Conservation (phyloP, 2,329 filamentous ascomycete species). For the Aspergillus sergii region DNA sequence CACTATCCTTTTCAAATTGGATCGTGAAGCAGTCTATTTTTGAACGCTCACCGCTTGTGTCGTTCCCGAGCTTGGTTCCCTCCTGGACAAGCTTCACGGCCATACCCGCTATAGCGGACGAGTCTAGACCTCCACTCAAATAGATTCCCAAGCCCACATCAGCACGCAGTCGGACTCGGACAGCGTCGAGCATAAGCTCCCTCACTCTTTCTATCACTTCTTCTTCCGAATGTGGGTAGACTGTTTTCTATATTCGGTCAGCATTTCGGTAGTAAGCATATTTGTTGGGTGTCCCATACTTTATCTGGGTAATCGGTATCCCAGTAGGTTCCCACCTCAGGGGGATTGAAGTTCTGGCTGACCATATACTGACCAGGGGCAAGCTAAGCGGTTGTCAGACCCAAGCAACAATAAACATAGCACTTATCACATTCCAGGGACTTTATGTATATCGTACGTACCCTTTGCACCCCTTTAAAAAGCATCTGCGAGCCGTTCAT, state of each 20-base stretch:
- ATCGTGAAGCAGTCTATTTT: slow-evolving; percentile 55
- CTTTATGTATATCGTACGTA: slow-evolving; percentile 18
- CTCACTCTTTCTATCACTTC: slow-evolving; percentile 57
- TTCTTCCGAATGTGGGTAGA: slow-evolving; percentile 49
- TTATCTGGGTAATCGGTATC: slow-evolving; percentile 57
- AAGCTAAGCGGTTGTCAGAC: slow-evolving; percentile 31
- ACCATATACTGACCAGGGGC: slow-evolving; percentile 50
- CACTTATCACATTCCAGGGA: too few species aligned
- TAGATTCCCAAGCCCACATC: slow-evolving; percentile 63
- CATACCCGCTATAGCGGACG: slow-evolving; percentile 60
- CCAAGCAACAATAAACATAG: neutral
- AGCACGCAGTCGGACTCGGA: slow-evolving; percentile 57
- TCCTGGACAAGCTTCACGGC: slow-evolving; percentile 54
- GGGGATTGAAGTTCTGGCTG: slow-evolving; percentile 40
- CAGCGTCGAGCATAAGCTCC: slow-evolving; percentile 53
- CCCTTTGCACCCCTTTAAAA: slow-evolving; percentile 53
- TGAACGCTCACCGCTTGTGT: slow-evolving; percentile 35
- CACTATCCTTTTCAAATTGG: slow-evolving; percentile 53
- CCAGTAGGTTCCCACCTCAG: slow-evolving; percentile 54
- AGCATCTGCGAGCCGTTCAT: slow-evolving; percentile 50
- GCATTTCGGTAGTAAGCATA: neutral
- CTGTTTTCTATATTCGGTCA: slow-evolving; percentile 24
- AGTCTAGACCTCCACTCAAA: slow-evolving; percentile 61
- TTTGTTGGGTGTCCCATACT: slow-evolving; percentile 31
- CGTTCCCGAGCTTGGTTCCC: slow-evolving; percentile 51